Percentiles rank a stretch among this genome's conserved stretches.
These are phyloP conservation scores for Suillus hirtellus DNA, from an alignment of 768 basidiomycete genomes.

Conservation along the genomic window DNA sequence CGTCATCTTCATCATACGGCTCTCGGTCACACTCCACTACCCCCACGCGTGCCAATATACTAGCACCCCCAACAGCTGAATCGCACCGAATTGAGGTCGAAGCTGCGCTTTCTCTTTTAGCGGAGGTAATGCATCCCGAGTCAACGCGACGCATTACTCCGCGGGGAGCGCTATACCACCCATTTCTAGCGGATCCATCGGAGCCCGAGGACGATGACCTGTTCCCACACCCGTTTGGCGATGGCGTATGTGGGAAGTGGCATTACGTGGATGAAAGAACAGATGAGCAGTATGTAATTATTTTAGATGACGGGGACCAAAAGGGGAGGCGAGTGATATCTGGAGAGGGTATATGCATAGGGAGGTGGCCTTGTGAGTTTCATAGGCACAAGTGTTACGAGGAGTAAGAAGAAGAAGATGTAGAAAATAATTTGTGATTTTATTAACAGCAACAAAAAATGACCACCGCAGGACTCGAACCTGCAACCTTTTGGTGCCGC, in stretches of 20 bases:
- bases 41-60: conserved; percentile 19
- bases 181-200: conserved; percentile 61
- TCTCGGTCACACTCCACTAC: conserved; percentile 25
- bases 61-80: conserved; percentile 30
- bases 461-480: conserved; percentile 96
- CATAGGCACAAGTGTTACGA: conserved; percentile 35
- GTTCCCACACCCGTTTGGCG: conserved; percentile 67
- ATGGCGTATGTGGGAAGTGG: conserved; percentile 62
- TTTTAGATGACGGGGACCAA: conserved; percentile 38
- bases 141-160: conserved; percentile 79
- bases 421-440: conserved; percentile 3
- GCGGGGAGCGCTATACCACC: conserved; percentile 71
- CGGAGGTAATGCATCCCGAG: conserved; percentile 73
- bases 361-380: conserved; percentile 61
- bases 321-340: conserved; percentile 34
- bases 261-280: conserved; percentile 65
- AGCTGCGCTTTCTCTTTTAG: conserved; percentile 73
- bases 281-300: conserved; percentile 52
- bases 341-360: conserved; percentile 58
- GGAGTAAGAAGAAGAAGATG: conserved; percentile 6
- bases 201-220: conserved; percentile 60
- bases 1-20: conserved; percentile 32
- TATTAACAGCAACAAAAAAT: conserved; percentile 33
- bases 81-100: conserved; percentile 57
- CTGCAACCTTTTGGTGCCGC: conserved; percentile 91